These are phyloP conservation scores for Solanum pimpinellifolium DNA, from an alignment of 257 asterid genomes.

Conservation along the genomic window DNA sequence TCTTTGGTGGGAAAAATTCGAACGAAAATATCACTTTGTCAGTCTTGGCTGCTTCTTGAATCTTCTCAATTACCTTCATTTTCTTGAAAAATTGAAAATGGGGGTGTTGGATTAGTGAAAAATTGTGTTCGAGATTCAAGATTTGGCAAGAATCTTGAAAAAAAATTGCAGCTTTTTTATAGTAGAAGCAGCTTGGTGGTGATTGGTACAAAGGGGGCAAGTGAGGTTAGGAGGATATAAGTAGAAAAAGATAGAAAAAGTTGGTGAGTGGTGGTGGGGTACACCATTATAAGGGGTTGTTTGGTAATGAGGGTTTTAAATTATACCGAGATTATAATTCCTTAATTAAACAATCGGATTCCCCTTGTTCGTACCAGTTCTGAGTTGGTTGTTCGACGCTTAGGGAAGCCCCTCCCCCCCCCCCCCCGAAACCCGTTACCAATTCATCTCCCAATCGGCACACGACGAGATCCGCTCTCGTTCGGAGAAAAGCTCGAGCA, in stretches of 20 bases:
- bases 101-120: neutral
- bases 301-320: neutral
- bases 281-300: neutral
- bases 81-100: neutral
- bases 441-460: accelerated
- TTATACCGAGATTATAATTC: neutral
- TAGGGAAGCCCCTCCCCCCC: too few species aligned
- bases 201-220: neutral
- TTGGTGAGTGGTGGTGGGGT: neutral
- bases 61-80: constrained; percentile 96
- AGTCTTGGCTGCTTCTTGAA: constrained; percentile 32
- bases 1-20: constrained; percentile 96
- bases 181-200: neutral
- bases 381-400: too few species aligned
- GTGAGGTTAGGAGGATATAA: neutral
- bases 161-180: neutral
- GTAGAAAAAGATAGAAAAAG: neutral
- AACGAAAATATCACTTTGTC: constrained; percentile 72
- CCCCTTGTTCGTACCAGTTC: too few species aligned
- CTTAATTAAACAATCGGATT: too few species aligned
- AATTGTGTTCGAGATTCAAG: neutral
- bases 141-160: neutral
- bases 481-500: too few species aligned
- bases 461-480: too few species aligned
- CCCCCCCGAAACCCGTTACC: too few species aligned